Base-by-base conservation (phyloP, 352 stramenopile genomes). In the Phytophthora cactorum region DNA sequence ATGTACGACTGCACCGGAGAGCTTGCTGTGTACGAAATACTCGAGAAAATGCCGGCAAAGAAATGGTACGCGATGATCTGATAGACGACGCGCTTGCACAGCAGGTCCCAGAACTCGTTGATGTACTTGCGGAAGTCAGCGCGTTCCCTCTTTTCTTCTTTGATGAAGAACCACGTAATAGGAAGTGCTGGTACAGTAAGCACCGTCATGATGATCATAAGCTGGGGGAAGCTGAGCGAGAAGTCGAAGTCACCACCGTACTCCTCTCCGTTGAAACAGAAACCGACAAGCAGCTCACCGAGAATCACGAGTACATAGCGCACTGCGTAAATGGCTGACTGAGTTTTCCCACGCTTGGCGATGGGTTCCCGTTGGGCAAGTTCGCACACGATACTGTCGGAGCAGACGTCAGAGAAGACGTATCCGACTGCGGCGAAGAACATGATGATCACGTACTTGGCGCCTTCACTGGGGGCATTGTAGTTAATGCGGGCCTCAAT, bases 31-130 rank as follows among this genome's bases (percentile, higher is more conserved):
- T 66, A 66, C 11, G 58, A 59, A 12, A 59, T 59, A 27, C 58
- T 66, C 3, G 49, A 59, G 17, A 66, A 52, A 28, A 66, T 70
- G 4, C 60, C 49, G 15, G 55, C 56, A 17, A 74, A 66, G 51
- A 75, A 72, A 29, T 49, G 46, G 31, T 71, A 66, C 47, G 70
- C 64, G 10, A 50, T 32, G 39, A 68, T 46, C n/a, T 68, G 49
- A 41, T 63, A 63, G 41, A 63, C 32, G 5, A 57, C 57, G 10
- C 57, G 57, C 45, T 47, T 63, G 57, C 57, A 63, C 5, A 63
- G 25, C 34, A 63, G 25, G 7, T 56, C 56, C 56, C 56, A 63
- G 56, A 63, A 41, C 32, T 63, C 56, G 3, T 49, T 63, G 32
- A 64, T 64, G 46, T 64, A 64, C 36, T 58, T 64, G 45, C 34